Evolutionary conservation across 2,329 filamentous ascomycete species (phyloP).

Genomic region (Nemania abortiva): DNA sequence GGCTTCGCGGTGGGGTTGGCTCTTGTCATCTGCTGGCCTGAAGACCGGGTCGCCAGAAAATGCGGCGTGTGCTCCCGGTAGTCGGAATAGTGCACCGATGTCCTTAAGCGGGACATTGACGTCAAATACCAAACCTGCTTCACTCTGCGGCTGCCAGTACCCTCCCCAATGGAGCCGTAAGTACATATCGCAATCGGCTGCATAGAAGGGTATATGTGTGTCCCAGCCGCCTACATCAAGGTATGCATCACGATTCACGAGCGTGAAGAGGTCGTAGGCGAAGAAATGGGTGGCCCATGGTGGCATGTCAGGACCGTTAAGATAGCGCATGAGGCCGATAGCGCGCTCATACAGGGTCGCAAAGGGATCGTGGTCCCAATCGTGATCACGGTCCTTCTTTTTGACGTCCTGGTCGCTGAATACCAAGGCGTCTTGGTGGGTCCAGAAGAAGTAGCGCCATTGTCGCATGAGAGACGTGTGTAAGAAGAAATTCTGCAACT

Average conservation of each 20-base stretch:
- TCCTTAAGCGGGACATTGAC: slow-evolving; percentile 58
- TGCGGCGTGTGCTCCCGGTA: slow-evolving; percentile 53
- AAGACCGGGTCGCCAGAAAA: slow-evolving; percentile 53
- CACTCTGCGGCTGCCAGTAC: slow-evolving; percentile 55
- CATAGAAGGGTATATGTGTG: slow-evolving; percentile 62
- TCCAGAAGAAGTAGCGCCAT: slow-evolving; percentile 63
- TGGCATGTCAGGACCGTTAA: slow-evolving; percentile 52
- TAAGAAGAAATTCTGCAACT: slow-evolving; percentile 64
- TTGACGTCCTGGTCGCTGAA: slow-evolving; percentile 57
- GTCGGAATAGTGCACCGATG: slow-evolving; percentile 57
- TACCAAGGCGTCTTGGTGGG: slow-evolving; percentile 62
- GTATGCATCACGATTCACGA: slow-evolving; percentile 61
- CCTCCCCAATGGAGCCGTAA: slow-evolving; percentile 57
- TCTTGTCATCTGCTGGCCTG: slow-evolving; percentile 27
- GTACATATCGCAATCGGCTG: slow-evolving; percentile 61
- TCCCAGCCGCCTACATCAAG: slow-evolving; percentile 62
- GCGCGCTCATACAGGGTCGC: slow-evolving; percentile 53
- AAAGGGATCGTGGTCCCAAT: slow-evolving; percentile 53
- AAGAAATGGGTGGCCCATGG: slow-evolving; percentile 64
- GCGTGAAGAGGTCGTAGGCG: slow-evolving; percentile 62
- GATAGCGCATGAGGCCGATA: slow-evolving; percentile 50
- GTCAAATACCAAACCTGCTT: slow-evolving; percentile 57
- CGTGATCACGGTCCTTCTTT: slow-evolving; percentile 53
- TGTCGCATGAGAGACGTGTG: slow-evolving; percentile 55
- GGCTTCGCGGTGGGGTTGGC: slow-evolving; percentile 44